Base-by-base conservation (phyloP, 1,284 basidiomycete genomes). In the Ganoderma resinaceum region DNA sequence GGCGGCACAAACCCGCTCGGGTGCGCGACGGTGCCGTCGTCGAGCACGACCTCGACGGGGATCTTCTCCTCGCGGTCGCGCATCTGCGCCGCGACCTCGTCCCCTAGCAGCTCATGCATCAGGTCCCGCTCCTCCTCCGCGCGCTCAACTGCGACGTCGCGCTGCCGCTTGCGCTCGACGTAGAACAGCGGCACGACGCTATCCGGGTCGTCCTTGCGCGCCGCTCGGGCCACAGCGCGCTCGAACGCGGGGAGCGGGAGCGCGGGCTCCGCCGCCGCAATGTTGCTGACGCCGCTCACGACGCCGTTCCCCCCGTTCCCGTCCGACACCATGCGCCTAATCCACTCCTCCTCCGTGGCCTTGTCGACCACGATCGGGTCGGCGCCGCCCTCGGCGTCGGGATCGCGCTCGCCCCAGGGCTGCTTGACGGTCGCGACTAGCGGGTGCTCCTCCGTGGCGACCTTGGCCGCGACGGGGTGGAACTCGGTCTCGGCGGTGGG, bases 1-100 rank as follows among this genome's bases (percentile, higher is more conserved):
- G 79, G 79, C 2, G 79, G 79, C 52, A 75, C 74, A 65, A 80
- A 80, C 5, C 79, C 79, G 46, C 77, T 78, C 20, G 79, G 76
- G 61, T 79, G 79, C 20, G 69, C 70, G 23, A 80, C 74, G 1
- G 75, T 74, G 20, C 80, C 80, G 62, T 80, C 78, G 12, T 68
- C 64, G 29, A 70, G 67, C 52, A 59, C 18, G 42, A 80, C 74
- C 72, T 81, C 80, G 58, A 78, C 78, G 23, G 78, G 79, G 62
- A 80, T 78, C 74, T 81, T 80, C 70, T 76, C 76, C 52, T 78
- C 76, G 8, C 74, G 72, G 8, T 74, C 74, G 7, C 75, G 72
- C 5, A 77, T 80, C 58, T 77, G 73, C 37, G 80, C 80, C 0
- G 77, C 76, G 62, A 81, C 72, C 62, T 76, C 79, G 40, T 79